A percentile compares a stretch with the other conserved stretches of the same genome.
phyloP scores from a whole-genome alignment of 2,329 filamentous ascomycete species.

The Pseudogymnoascus sp. region DNA sequence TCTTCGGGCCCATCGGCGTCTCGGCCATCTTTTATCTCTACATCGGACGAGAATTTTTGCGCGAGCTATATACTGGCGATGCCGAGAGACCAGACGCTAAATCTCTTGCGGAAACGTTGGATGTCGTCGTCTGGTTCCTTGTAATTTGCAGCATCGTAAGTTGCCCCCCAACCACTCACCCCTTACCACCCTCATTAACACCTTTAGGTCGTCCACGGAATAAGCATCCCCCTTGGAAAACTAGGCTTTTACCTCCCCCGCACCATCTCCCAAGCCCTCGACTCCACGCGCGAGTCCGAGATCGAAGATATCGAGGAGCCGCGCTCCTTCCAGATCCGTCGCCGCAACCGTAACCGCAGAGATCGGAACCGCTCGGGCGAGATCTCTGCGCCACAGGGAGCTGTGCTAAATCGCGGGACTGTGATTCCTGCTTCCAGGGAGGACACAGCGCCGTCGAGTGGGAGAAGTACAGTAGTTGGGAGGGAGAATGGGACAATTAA shows the following conservation, averaged over 20 bases:
- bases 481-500: neutral
- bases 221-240: constrained; percentile 73
- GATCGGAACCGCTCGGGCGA: neutral
- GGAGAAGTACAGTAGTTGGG: neutral
- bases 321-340: neutral
- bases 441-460: neutral
- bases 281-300: constrained; percentile 30
- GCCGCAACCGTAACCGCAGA: neutral
- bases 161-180: neutral
- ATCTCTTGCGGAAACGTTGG: constrained; percentile 57
- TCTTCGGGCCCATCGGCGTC: constrained; percentile 89
- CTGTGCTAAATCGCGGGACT: neutral
- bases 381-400: neutral
- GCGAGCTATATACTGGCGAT: constrained; percentile 52
- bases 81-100: constrained; percentile 57
- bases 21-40: constrained; percentile 88
- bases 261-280: constrained; percentile 51
- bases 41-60: constrained; percentile 69
- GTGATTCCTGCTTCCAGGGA: neutral
- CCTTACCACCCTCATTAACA: neutral
- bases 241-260: constrained; percentile 53
- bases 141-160: constrained; percentile 74
- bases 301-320: neutral
- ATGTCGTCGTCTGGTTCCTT: constrained; percentile 79
- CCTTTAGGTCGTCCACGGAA: constrained; percentile 63